phyloP scores from a whole-genome alignment of 257 asterid genomes.

The Mitragyna speciosa region DNA sequence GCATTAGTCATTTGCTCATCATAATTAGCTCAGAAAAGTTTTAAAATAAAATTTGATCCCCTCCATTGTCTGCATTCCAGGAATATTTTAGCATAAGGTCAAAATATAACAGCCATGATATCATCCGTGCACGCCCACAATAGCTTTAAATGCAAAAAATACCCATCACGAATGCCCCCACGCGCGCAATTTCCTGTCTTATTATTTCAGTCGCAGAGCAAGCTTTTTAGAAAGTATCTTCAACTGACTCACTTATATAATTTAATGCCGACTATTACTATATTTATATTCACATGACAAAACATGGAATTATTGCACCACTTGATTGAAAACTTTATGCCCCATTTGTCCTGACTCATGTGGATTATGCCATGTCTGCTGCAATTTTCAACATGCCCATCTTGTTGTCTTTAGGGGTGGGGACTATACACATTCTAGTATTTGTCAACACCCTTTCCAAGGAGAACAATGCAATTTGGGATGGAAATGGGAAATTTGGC shows the following conservation, averaged over 20 bases:
- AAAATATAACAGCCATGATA: not conserved
- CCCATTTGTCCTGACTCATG: not conserved
- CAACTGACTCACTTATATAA: not conserved
- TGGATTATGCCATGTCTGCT: no score
- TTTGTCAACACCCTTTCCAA: not conserved
- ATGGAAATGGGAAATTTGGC: slow-evolving; percentile 32
- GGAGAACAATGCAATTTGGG: not conserved
- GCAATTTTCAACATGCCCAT: no score
- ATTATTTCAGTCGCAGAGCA: not conserved
- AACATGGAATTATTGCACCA: not conserved
- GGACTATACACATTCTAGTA: not conserved
- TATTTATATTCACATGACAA: not conserved
- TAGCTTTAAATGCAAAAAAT: not conserved
- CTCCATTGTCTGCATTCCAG: not conserved
- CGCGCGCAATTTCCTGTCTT: not conserved
- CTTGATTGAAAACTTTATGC: not conserved
- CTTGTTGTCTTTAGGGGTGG: no score
- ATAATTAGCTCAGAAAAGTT: no score
- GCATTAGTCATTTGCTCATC: not conserved
- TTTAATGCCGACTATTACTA: not conserved
- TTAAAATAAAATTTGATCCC: not conserved
- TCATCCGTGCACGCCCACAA: not conserved
- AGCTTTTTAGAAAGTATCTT: not conserved
- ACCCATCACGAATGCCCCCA: not conserved
- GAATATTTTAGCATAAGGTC: not conserved